Percentiles rank a stretch among this genome's conserved stretches.
These are phyloP conservation scores for Knoxdaviesia capensis DNA, from an alignment of 2,329 filamentous ascomycete genomes.

Conservation along the genomic window DNA sequence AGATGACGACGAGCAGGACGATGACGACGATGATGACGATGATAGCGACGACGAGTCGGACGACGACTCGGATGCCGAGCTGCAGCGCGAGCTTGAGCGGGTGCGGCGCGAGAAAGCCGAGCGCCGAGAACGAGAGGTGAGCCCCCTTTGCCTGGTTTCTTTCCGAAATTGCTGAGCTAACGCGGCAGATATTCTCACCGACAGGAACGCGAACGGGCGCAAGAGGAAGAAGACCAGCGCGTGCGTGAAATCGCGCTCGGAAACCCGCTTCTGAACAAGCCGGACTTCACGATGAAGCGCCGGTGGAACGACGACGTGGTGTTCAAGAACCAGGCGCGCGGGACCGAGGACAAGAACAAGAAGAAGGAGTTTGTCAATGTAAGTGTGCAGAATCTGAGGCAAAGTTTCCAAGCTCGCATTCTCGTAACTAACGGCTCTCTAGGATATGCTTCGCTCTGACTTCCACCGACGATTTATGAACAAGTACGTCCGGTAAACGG, in stretches of 20 bases:
- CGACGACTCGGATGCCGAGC: constrained; percentile 68
- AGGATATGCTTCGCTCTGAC: constrained; percentile 80
- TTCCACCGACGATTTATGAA: constrained; percentile 97
- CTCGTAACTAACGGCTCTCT: constrained; percentile 8
- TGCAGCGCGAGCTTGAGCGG: constrained; percentile 85
- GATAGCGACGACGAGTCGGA: constrained; percentile 29
- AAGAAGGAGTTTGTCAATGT: constrained; percentile 94
- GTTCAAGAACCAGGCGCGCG: constrained; percentile 95
- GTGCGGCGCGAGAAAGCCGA: constrained; percentile 77
- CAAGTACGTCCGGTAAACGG: constrained; percentile 35
- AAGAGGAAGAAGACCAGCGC: constrained; percentile 60
- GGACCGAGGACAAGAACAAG: constrained; percentile 76
- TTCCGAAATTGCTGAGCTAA: constrained; percentile 2
- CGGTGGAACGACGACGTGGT: constrained; percentile 98
- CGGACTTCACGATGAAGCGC: constrained; percentile 77
- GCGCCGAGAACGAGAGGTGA: constrained; percentile 15
- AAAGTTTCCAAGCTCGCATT: too few relatives aligned
- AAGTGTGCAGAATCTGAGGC: constrained; percentile 13
- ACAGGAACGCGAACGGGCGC: constrained; percentile 56
- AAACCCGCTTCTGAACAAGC: constrained; percentile 78
- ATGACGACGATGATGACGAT: constrained; percentile 22
- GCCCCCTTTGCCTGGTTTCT: not conserved
- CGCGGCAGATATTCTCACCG: constrained; percentile 10
- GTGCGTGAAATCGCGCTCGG: constrained; percentile 81
- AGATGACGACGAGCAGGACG: constrained; percentile 21